Percentiles rank a stretch among this genome's conserved stretches.
phyloP scores from a whole-genome alignment of 441 rosid species.

The Pelargonium cotyledonis region DNA sequence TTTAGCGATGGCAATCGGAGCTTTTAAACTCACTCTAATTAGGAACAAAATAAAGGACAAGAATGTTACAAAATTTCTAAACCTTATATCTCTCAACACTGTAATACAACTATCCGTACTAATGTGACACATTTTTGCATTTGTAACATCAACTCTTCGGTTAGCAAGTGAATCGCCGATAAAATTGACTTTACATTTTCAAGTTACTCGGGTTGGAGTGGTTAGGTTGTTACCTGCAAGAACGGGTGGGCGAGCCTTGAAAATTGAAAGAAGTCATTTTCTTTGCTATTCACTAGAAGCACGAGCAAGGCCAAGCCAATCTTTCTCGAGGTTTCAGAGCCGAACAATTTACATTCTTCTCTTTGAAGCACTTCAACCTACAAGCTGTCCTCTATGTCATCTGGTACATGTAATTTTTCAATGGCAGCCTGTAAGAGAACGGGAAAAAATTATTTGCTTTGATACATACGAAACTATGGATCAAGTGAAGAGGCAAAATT shows the following conservation, averaged over 20 bases:
- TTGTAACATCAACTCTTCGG: constrained; percentile 13
- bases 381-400: constrained; percentile 48
- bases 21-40: too few relatives aligned
- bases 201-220: constrained; percentile 3
- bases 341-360: constrained; percentile 16
- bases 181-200: constrained; percentile 23
- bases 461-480: too few relatives aligned
- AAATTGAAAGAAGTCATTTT: constrained; percentile 7
- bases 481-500: too few relatives aligned
- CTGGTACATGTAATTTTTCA: constrained; percentile 69
- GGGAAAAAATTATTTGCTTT: neutral
- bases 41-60: constrained; percentile 15
- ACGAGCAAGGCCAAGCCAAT: constrained; percentile 2
- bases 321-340: constrained; percentile 18
- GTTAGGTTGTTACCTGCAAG: constrained; percentile 2
- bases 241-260: neutral
- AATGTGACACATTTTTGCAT: constrained; percentile 21
- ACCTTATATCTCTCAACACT: constrained; percentile 7
- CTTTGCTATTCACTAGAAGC: constrained; percentile 7
- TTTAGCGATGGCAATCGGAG: too few relatives aligned
- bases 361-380: constrained; percentile 20
- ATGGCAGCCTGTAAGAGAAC: constrained; percentile 54
- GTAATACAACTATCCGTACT: constrained; percentile 24
- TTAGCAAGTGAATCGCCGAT: constrained; percentile 24
- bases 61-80: constrained; percentile 15